Evolutionary conservation across 306 rosid species (phyloP).

Genomic region (Rosa rugosa): DNA sequence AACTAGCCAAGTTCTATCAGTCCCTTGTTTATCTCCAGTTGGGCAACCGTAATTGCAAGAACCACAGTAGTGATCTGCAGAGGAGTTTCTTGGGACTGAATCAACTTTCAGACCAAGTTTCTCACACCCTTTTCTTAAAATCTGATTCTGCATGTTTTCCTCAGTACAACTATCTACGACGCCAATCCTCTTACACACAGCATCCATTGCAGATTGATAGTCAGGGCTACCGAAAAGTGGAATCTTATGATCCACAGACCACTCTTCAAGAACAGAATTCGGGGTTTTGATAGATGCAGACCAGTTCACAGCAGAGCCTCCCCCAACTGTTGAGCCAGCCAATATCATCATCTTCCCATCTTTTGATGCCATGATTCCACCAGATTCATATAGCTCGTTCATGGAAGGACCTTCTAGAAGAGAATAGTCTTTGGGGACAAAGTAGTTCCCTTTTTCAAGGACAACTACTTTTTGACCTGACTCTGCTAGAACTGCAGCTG

Average conservation of each 20-base stretch:
- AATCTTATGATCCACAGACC: constrained; percentile 67
- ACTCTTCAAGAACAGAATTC: constrained; percentile 58
- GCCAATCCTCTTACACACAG: constrained; percentile 71
- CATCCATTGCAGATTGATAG: constrained; percentile 74
- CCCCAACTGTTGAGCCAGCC: constrained; percentile 93
- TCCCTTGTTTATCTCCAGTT: constrained; percentile 73
- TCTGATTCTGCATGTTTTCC: constrained; percentile 68
- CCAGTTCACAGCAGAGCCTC: constrained; percentile 94
- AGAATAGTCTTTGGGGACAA: constrained; percentile 75
- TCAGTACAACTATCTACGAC: constrained; percentile 51
- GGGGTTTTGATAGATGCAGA: constrained; percentile 90
- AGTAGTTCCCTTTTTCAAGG: constrained; percentile 87
- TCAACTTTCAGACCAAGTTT: constrained; percentile 65
- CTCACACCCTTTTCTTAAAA: constrained; percentile 75
- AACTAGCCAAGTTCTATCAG: constrained; percentile 77
- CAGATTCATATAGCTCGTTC: constrained; percentile 64
- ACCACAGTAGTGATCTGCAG: constrained; percentile 78
- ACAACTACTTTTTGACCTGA: constrained; percentile 76
- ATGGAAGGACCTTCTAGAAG: constrained; percentile 79
- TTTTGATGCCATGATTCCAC: constrained; percentile 56
- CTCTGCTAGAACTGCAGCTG: constrained; percentile 86
- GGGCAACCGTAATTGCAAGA: constrained; percentile 79
- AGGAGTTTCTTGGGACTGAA: constrained; percentile 61
- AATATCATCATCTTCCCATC: constrained; percentile 76
- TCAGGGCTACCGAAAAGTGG: constrained; percentile 55